Conservation (phyloP, 1,284 basidiomycete genomes). For the Coriolopsis trogii region DNA sequence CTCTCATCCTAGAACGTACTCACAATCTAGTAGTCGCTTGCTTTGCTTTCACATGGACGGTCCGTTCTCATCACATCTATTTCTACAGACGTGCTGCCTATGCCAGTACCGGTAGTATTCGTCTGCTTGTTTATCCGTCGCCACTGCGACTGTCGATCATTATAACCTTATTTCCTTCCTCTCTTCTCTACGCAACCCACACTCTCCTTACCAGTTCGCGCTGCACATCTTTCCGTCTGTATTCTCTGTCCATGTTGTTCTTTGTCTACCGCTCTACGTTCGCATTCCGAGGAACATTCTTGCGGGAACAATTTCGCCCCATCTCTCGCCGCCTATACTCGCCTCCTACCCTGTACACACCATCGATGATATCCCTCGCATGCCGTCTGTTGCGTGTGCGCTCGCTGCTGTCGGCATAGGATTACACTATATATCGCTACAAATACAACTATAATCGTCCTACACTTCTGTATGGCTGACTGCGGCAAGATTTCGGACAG, state of each 20-base stretch:
- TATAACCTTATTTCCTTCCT: neutral
- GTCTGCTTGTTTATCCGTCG: neutral
- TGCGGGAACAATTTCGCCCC: too few species aligned
- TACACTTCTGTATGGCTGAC: too few species aligned
- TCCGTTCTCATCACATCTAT: neutral
- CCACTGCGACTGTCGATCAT: neutral
- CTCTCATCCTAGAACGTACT: too few species aligned
- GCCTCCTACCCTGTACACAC: too few species aligned
- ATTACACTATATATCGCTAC: slow-evolving; percentile 27
- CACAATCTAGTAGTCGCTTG: too few species aligned
- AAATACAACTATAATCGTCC: slow-evolving; percentile 25
- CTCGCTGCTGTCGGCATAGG: slow-evolving; percentile 17
- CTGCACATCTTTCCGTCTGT: too few species aligned
- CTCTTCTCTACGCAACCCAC: too few species aligned
- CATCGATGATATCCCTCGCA: neutral
- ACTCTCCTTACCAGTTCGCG: neutral
- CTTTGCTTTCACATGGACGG: slow-evolving; percentile 5
- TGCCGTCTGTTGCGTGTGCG: neutral
- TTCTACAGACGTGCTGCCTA: neutral
- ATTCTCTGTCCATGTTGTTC: too few species aligned
- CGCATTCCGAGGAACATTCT: too few species aligned
- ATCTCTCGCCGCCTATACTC: too few species aligned
- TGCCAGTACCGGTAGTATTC: neutral
- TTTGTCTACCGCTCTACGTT: too few species aligned
- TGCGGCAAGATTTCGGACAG: too few species aligned